Base-by-base conservation (phyloP, 2,329 filamentous ascomycete genomes). In the Helicocarpus griseus region DNA sequence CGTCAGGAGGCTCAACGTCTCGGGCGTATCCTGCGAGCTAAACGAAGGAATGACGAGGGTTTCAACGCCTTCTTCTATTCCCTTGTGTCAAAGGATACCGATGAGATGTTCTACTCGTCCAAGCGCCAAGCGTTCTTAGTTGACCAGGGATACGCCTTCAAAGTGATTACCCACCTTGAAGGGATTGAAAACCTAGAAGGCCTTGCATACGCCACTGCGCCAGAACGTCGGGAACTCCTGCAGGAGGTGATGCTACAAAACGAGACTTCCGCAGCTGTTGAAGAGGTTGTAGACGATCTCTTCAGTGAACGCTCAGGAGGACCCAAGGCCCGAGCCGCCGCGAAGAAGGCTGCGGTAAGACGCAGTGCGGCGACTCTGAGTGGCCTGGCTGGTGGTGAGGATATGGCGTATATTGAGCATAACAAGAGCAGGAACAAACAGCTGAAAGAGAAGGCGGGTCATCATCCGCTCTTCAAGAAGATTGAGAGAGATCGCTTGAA, bases 41-140 rank as follows among this genome's bases (percentile, higher is more conserved):
- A 98, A 72, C 82, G 93, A 17, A 81, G 93, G 65, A 97, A 96
- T 61, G 93, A 98, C 60, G 93, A 97, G 67, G 93, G 93, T 6
- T 98, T 98, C 70, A 98, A 98, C 65, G 93, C 93, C 0, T 98
- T 97, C 69, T 98, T 98, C 74, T 98, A 98, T 72, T 95, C 89
- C 0, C 79, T 98, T 0, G 93, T 98, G 3, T 95, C 88, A 5
- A 97, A 97, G 67, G 93, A 98, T 65, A 98, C 93, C 0, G 85
- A 90, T 55, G 93, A 98, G 68, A 97, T 98, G 91, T 93, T 84
- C 65, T 98, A 95, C 68, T 96, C 91, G 0, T 90, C 89, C 3
- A 97, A 96, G 69, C 81, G 93, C 8, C 93, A 98, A 69, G 91
- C 93, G 1, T 98, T 98, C 73, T 77, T 98, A 1, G 90, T 98